phyloP scores from a whole-genome alignment of 1,284 basidiomycete species.

The Cutaneotrichosporon arboriforme region DNA sequence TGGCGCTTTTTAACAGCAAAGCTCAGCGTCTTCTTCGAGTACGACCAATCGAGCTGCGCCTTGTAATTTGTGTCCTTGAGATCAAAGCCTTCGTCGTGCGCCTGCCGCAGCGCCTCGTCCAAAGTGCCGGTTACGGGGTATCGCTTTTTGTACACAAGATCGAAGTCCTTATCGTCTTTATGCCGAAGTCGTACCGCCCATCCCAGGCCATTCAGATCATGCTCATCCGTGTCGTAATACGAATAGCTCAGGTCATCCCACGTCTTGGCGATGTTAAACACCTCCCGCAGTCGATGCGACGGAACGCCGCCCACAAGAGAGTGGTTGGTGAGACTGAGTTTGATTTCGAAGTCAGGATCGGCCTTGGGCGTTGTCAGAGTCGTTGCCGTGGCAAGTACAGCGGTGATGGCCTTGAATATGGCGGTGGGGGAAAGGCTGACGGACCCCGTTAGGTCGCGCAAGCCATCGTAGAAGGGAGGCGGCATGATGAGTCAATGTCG shows the following conservation, averaged over 20 bases:
- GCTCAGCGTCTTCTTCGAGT: slow-evolving; percentile 6
- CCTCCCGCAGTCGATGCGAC: background rate
- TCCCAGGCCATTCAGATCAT: background rate
- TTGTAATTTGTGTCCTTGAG: background rate
- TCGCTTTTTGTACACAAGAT: slow-evolving; percentile 9
- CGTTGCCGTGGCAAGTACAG: background rate
- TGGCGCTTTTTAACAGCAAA: background rate
- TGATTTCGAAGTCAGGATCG: slow-evolving; percentile 6
- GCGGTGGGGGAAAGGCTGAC: slow-evolving; percentile 2
- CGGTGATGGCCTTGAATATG: slow-evolving; percentile 4
- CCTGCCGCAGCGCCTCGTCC: background rate
- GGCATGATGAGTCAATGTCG: background rate
- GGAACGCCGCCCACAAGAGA: slow-evolving; percentile 1
- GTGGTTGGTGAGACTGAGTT: slow-evolving; percentile 1
- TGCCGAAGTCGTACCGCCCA: slow-evolving; percentile 8
- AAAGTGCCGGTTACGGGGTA: background rate
- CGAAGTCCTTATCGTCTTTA: slow-evolving; percentile 6
- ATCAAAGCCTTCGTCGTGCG: slow-evolving; percentile 9
- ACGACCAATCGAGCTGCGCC: slow-evolving; percentile 10
- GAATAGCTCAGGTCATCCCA: background rate
- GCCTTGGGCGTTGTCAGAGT: background rate
- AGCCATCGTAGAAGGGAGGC: slow-evolving; percentile 4
- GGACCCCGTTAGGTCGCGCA: background rate
- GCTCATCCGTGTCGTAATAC: slow-evolving; percentile 6
- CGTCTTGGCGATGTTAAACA: background rate